These are phyloP conservation scores for Coemansia sp. DNA, from an alignment of 192 early-diverging fungal species.

Conservation along the genomic window DNA sequence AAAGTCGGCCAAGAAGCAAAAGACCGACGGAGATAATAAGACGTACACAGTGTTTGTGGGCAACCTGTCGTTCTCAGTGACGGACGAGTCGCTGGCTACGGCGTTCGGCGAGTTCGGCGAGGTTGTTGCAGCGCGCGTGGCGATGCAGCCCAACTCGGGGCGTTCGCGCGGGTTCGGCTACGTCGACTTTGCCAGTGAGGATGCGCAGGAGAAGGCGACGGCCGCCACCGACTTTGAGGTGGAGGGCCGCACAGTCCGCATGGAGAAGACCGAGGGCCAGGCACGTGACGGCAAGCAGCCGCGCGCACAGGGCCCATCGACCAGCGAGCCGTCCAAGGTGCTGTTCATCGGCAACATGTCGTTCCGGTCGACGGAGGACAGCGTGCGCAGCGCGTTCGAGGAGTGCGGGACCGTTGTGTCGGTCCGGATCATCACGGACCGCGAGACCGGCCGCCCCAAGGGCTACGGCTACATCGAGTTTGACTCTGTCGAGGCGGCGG, in stretches of 20 bases:
- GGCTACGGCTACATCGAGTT: constrained; percentile 99
- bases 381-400: constrained; percentile 86
- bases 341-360: constrained; percentile 87
- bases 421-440: constrained; percentile 81
- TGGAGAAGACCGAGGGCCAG: constrained; percentile 64
- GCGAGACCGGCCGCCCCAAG: constrained; percentile 78
- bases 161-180: constrained; percentile 79
- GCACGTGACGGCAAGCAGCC: background rate
- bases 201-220: constrained; percentile 68
- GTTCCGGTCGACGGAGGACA: constrained; percentile 88
- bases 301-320: constrained; percentile 7
- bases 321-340: constrained; percentile 61
- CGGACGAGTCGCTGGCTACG: constrained; percentile 69
- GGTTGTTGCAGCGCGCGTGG: constrained; percentile 73
- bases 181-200: constrained; percentile 76
- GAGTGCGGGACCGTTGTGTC: constrained; percentile 89
- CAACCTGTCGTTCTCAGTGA: constrained; percentile 84
- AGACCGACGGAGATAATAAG: constrained; percentile 49
- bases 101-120: constrained; percentile 76
- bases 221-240: constrained; percentile 69
- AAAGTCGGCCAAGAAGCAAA: constrained; percentile 54
- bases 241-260: constrained; percentile 78
- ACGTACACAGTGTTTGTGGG: constrained; percentile 82
- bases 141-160: constrained; percentile 64
- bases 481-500: constrained; percentile 82